Evolutionary conservation across 176 grass and related monocot species (phyloP), one percentile per base, ranked within the genome.

Genomic region (Alloteropsis semialata): DNA sequence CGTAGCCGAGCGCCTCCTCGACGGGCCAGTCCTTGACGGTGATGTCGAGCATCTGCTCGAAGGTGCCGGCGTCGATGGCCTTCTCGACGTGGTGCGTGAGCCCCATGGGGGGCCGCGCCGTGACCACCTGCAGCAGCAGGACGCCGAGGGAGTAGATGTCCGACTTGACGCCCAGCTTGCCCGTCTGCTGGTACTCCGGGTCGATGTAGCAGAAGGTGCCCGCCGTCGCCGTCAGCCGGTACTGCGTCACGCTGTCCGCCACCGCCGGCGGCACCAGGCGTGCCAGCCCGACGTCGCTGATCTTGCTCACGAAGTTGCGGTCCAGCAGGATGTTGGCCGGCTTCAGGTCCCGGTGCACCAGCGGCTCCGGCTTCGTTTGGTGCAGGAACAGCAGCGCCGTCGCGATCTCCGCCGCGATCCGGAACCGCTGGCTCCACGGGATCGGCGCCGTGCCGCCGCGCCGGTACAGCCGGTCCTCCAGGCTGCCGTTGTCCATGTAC

Each of bases 201-300:
- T 99, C 91, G 78, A 99, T 96, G 88, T 99, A 99, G 88, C 89
- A 96, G 87, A 99, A 99, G 13, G 93, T 99, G 4, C 96, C 93
- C 8, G 96, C 96, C 22, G 96, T 90, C 6, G 96, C 88, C 12
- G 96, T 99, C 68, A 99, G 82, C 80, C 87, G 80, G 77, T 95
- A 99, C 81, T 93, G 96, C 48, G 93, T 99, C 2, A 99, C 89
- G 77, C 79, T 95, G 85, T 99, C 80, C 0, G 91, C 96, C 63
- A 96, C 89, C 8, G 91, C 71, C 11, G 96, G 88, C 15, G 91
- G 96, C 61, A 99, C 89, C 4, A 99, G 87, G 10, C 96, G 88
- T 16, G 96, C 91, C 4, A 94, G 89, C 28, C 96, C 96, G 36
- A 99, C 93, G 75, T 99, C 93, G 75, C 93, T 90, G 87, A 99